Conservation (phyloP, 495 filamentous ascomycete genomes). For the Neohortaea acidophila region DNA sequence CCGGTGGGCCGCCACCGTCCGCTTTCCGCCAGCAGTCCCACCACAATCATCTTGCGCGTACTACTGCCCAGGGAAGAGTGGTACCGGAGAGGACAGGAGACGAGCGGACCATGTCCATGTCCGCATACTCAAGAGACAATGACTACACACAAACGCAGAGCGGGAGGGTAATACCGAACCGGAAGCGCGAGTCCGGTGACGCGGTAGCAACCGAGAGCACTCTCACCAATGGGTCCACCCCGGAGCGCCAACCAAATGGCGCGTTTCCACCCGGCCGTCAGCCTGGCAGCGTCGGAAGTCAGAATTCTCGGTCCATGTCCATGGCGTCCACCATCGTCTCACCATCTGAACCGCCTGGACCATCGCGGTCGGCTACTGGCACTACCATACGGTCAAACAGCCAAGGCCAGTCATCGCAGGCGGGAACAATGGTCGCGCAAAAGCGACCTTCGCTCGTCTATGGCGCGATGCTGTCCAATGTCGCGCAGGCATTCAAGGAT, state of each 20-base stretch:
- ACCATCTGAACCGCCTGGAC: constrained; percentile 25
- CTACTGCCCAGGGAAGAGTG: constrained; percentile 74
- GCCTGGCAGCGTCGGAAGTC: constrained; percentile 27
- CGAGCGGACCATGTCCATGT: constrained; percentile 92
- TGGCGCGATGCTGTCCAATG: constrained; percentile 76
- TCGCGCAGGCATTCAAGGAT: constrained; percentile 80
- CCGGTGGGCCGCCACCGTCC: constrained; percentile 50
- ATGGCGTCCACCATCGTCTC: constrained; percentile 66
- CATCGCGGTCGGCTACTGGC: background rate
- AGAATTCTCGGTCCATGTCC: constrained; percentile 55
- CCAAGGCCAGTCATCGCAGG: constrained; percentile 21
- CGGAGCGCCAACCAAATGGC: constrained; percentile 6
- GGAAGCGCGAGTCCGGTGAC: constrained; percentile 39
- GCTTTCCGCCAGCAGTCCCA: constrained; percentile 66
- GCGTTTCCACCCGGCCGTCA: constrained; percentile 20
- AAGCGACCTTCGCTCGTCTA: constrained; percentile 68
- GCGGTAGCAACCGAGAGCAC: constrained; percentile 9
- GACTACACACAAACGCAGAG: constrained; percentile 80
- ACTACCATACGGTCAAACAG: constrained; percentile 17
- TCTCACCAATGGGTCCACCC: constrained; percentile 8
- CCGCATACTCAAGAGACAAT: constrained; percentile 60
- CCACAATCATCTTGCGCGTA: constrained; percentile 44
- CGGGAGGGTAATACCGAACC: constrained; percentile 68
- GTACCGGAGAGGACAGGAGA: constrained; percentile 76
- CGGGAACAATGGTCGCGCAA: constrained; percentile 34